Base-by-base conservation (phyloP, 495 filamentous ascomycete species). In the Penicillium tannophilum region DNA sequence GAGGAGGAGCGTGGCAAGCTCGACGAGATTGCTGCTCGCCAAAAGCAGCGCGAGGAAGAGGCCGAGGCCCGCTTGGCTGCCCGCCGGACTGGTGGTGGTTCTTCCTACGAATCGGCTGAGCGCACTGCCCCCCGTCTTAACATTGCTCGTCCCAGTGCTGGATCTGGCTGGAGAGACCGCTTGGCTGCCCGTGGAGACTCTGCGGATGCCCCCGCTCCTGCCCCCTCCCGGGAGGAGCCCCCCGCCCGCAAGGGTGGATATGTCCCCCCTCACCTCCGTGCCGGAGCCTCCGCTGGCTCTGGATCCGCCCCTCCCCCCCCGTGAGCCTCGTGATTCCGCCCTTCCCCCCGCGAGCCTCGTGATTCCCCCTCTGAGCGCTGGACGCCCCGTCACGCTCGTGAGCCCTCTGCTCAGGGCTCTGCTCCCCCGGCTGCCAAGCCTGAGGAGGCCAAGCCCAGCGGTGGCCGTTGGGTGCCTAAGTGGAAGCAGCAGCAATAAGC, bases 131-230 rank as follows among this genome's bases (percentile, higher is more conserved):
- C 91, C 20, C 86, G 84, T 59, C 81, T 95, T 69, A 78, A 80
- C 56, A 79, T 96, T 55, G 79, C 82, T 52, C 60, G 66, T 23
- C 52, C 74, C 28, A 86, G 86, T 72, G 76, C 84, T 35, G 85
- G 80, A 69, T 73, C 84, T 39, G 84, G 80, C 65, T 97, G 92
- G 92, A 88, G 92, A 74, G 92, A 97, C n/a, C 84, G 90, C 45
- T 78, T 90, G 72, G 89, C 88, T 46, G 85, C 85, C 61, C 91
- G 84, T 73, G 72, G 74, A 54, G 71, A 78, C 45, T 67, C 69
- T 33, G 77, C 68, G 43, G 63, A 63, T 60, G 61, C 75, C 46
- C 46, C 66, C 60, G 52, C 67, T 58, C 35, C 67, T 66, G 39
- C 68, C 69, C 48, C 70, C 33, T 60, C 65, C 46, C 69, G 63